Conservation (phyloP, 2,329 filamentous ascomycete genomes). For the Cadophora sp. region DNA sequence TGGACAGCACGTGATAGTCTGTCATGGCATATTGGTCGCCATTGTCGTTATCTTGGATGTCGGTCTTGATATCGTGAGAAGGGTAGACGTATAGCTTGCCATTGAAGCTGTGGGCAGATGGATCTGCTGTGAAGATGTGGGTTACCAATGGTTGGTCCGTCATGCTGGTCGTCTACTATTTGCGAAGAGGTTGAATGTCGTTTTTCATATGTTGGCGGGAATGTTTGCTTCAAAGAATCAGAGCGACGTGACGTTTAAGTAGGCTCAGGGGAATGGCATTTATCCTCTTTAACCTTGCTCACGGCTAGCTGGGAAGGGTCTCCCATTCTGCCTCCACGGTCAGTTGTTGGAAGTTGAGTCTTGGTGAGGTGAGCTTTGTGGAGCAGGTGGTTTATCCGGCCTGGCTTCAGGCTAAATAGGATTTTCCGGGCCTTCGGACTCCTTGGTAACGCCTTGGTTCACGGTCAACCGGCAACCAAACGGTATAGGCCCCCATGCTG, state of each 20-base stretch:
- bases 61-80: conserved; percentile 78
- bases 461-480: not conserved
- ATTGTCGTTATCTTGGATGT: conserved; percentile 81
- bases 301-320: conserved; percentile 7
- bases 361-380: conserved; percentile 15
- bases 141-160: conserved; percentile 64
- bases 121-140: conserved; percentile 81
- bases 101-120: conserved; percentile 81
- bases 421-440: not conserved
- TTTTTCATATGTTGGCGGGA: not conserved
- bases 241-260: conserved; percentile 13
- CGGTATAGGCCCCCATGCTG: not conserved
- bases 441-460: no score
- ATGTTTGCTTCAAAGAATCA: not conserved
- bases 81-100: conserved; percentile 80
- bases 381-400: conserved; percentile 18
- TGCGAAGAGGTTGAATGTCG: no score
- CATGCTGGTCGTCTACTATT: conserved; percentile 12
- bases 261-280: conserved; percentile 10
- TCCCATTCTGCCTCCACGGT: conserved; percentile 1
- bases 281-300: conserved; percentile 13
- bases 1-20: conserved; percentile 79
- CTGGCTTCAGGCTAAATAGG: conserved; percentile 14
- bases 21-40: conserved; percentile 86
- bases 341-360: conserved; percentile 10